A percentile compares a stretch with the other conserved stretches of the same genome.
These are phyloP conservation scores for Chlorella sp. DNA, from an alignment of 139 green algal species.

Conservation along the genomic window DNA sequence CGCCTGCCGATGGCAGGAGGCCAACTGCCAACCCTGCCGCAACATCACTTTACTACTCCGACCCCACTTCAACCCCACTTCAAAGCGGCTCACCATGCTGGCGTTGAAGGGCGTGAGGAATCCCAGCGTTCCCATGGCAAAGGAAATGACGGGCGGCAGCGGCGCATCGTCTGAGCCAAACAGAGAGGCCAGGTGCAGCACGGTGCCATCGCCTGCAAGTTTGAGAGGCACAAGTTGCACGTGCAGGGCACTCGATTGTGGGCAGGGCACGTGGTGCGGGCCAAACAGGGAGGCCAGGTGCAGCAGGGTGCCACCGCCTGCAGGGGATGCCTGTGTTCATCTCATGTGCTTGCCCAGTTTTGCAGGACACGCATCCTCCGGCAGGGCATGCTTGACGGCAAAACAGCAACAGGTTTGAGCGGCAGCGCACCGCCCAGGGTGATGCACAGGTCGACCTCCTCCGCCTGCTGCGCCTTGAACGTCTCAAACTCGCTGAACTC, in stretches of 20 bases:
- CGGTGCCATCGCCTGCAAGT: constrained; percentile 70
- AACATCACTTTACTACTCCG: not conserved
- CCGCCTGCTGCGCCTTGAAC: constrained; percentile 11
- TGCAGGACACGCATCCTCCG: too few species aligned
- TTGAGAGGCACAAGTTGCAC: too few species aligned
- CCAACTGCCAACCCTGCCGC: not conserved
- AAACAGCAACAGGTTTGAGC: too few species aligned
- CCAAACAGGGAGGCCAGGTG: constrained; percentile 84
- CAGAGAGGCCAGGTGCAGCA: constrained; percentile 86
- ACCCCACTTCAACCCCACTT: too few species aligned
- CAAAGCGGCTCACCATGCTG: constrained; percentile 59
- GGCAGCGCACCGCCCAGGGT: constrained; percentile 69
- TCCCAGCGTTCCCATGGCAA: constrained; percentile 91
- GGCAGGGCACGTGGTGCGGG: too few species aligned
- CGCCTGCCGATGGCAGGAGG: not conserved
- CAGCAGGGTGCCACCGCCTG: constrained; percentile 83
- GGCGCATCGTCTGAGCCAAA: constrained; percentile 77
- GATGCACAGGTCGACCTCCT: constrained; percentile 79
- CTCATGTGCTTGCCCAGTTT: too few species aligned
- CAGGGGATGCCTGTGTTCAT: too few species aligned
- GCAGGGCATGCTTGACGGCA: too few species aligned
- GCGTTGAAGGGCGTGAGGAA: constrained; percentile 94
- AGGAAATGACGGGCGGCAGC: constrained; percentile 85
- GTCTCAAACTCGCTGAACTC: constrained; percentile 56
- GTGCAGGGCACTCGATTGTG: too few species aligned